phyloP scores from a whole-genome alignment of 805 yeast genomes.

The Yarrowia sp. region DNA sequence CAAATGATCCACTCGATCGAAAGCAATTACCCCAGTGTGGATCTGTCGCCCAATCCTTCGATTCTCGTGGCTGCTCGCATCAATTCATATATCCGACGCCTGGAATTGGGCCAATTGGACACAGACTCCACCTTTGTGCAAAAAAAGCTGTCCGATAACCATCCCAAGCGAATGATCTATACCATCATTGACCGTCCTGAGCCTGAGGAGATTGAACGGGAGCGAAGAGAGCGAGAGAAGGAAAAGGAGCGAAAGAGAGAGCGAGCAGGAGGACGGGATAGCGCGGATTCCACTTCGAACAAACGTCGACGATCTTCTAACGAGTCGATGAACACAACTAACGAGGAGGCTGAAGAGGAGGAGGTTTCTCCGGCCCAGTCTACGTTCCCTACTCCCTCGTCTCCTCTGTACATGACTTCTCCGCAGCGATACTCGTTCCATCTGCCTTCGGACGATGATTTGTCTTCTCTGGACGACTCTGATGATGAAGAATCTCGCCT shows the following conservation, averaged over 20 bases:
- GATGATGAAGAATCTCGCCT: slow-evolving; percentile 11
- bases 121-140: slow-evolving; percentile 13
- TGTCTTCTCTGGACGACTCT: slow-evolving; percentile 11
- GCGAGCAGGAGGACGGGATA: slow-evolving; percentile 8
- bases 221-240: slow-evolving; percentile 21
- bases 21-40: slow-evolving; percentile 5
- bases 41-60: slow-evolving; percentile 18
- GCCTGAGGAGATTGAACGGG: slow-evolving; percentile 11
- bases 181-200: slow-evolving; percentile 17
- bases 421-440: slow-evolving; percentile 17
- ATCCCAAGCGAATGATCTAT: slow-evolving; percentile 26
- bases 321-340: neutral
- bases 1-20: slow-evolving; percentile 23
- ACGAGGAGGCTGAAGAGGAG: slow-evolving; percentile 6
- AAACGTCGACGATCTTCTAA: neutral
- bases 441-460: slow-evolving; percentile 13
- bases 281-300: neutral
- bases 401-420: slow-evolving; percentile 15
- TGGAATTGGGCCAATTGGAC: slow-evolving; percentile 20
- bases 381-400: slow-evolving; percentile 2
- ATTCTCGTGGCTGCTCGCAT: slow-evolving; percentile 26
- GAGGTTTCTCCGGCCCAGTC: neutral
- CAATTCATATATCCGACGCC: slow-evolving; percentile 22
- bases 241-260: slow-evolving; percentile 20
- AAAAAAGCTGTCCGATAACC: slow-evolving; percentile 25